These are phyloP conservation scores for Przewalskia tangutica DNA, from an alignment of 257 asterid species.

Conservation along the genomic window DNA sequence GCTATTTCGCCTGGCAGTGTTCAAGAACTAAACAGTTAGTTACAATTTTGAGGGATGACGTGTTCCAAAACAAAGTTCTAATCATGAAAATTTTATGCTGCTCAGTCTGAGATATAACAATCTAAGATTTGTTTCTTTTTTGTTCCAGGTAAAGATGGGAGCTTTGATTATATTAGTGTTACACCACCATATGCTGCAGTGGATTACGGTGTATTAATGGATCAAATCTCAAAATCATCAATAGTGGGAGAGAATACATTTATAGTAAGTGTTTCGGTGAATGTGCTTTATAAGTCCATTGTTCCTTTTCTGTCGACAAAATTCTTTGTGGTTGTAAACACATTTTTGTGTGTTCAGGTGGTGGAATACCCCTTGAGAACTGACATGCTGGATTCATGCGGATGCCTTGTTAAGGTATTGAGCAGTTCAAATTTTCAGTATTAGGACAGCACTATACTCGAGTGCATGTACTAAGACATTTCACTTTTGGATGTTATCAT, in stretches of 20 bases:
- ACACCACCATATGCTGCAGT: conserved; percentile 94
- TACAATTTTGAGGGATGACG: not conserved
- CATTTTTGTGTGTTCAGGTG: conserved; percentile 32
- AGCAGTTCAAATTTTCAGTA: not conserved
- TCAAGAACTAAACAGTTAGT: not conserved
- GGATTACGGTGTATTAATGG: conserved; percentile 69
- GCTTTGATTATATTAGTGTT: conserved; percentile 77
- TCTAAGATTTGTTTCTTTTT: not conserved
- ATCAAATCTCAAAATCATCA: conserved; percentile 63
- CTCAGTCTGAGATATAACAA: not conserved
- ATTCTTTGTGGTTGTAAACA: not conserved
- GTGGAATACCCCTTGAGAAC: conserved; percentile 88
- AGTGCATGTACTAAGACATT: not conserved
- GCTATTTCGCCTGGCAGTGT: not conserved
- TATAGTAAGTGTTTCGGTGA: conserved; percentile 38
- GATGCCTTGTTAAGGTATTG: conserved; percentile 66
- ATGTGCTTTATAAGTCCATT: not conserved
- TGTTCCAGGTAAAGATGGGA: conserved; percentile 47
- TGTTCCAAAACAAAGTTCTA: not conserved
- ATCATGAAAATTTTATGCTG: not conserved
- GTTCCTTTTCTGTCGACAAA: conserved; percentile 7
- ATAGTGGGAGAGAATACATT: conserved; percentile 78
- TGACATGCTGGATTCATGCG: conserved; percentile 74
- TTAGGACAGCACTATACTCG: not conserved
- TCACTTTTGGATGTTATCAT: not conserved